A percentile compares a stretch with the other conserved stretches of the same genome.
These are phyloP conservation scores for Cyclotella atomus DNA, from an alignment of 108 stramenopile species.

Conservation along the genomic window DNA sequence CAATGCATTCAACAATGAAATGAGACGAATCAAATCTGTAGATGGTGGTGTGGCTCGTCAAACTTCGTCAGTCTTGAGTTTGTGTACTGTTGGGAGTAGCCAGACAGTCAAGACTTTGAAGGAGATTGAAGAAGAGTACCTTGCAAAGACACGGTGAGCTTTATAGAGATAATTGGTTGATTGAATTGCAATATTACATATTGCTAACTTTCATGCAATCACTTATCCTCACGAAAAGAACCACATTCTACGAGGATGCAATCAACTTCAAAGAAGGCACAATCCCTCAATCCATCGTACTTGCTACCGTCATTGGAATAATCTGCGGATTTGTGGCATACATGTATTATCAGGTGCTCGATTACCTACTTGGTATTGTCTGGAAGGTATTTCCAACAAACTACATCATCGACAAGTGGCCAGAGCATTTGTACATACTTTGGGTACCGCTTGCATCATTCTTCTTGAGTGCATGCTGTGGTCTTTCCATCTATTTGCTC, in stretches of 20 bases:
- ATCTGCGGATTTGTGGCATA: constrained; percentile 71
- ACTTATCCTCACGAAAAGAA: no score
- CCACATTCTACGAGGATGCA: constrained; percentile 59
- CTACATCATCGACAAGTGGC: constrained; percentile 46
- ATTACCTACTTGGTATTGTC: constrained; percentile 45
- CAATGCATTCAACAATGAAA: background rate
- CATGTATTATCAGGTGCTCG: constrained; percentile 62
- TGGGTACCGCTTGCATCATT: constrained; percentile 67
- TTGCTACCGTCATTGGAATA: constrained; percentile 57
- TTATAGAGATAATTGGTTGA: background rate
- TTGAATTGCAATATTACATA: no score
- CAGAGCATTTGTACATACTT: constrained; percentile 39
- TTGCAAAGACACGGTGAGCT: background rate
- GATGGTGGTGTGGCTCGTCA: background rate
- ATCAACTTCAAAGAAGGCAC: constrained; percentile 58
- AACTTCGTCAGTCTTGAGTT: background rate
- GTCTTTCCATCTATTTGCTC: constrained; percentile 58
- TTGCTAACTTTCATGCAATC: no score
- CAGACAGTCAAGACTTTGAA: background rate
- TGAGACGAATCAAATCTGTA: background rate
- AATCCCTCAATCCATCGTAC: constrained; percentile 62
- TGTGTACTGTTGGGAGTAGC: background rate
- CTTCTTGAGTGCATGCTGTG: constrained; percentile 48
- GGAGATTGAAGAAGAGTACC: constrained; percentile 18
- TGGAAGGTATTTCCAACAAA: constrained; percentile 57